Evolutionary conservation across 805 yeast genomes (phyloP), one percentile per base, ranked within the genome.

Genomic region (Starmerella powellii): DNA sequence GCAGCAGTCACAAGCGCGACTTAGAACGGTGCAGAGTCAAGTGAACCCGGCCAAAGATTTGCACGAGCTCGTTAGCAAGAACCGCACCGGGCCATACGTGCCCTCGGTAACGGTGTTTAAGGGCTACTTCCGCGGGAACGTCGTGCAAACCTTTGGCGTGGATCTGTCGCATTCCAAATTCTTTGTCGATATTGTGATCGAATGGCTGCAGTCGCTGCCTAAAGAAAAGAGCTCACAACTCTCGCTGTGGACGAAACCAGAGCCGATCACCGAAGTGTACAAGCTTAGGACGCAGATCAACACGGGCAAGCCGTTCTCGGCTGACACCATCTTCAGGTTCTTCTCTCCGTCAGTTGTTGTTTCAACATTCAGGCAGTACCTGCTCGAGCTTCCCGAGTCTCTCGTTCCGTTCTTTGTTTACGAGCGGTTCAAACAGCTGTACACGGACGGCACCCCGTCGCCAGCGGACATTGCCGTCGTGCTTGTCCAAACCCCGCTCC

Each of bases 111-210:
- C 73, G 1, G 65, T 77, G 2, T 84, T 81, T 59, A 85, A 80
- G 51, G 79, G 78, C 53, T 83, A 80, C 59, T 78, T 78, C 56
- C 72, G 73, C 47, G 41, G 46, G 17, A 70, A 78, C 8, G 70
- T 72, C 42, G 65, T 74, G 31, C 91, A 83, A 61, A 77, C 80
- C 6, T 84, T 83, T 64, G 95, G 95, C 10, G 81, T 80, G 32
- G 86, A 77, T 45, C 60, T 84, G 28, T 72, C 70, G 30, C 70
- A 71, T 3, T 86, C 80, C 3, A 85, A 86, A 1, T 53, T 74
- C 20, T 61, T 82, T 13, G 63, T 81, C 0, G 75, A 78, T 19
- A 60, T 76, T 1, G 70, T 78, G 18, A 59, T 83, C 31, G 70
- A 74, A 13, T 75, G 76, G 56, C 60, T 76, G 12, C 27, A 30